A percentile compares a stretch with the other conserved stretches of the same genome.
Evolutionary conservation across 345 rosid genomes (phyloP).

Genomic region (Hibiscus tridactylites): DNA sequence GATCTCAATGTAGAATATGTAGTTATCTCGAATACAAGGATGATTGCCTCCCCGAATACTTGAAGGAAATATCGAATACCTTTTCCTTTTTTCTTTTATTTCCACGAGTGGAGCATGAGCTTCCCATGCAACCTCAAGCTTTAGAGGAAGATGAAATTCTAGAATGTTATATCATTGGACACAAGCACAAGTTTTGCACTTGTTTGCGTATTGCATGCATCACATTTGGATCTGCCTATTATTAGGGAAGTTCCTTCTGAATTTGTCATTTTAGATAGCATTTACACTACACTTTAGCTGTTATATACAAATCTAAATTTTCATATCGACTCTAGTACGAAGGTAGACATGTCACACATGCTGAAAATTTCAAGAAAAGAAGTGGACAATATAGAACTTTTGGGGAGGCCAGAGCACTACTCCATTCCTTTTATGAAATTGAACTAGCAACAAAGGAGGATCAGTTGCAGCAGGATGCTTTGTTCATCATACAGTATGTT

Average conservation of each 20-base stretch:
- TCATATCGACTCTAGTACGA: neutral
- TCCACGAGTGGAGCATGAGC: no score
- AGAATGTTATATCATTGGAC: neutral
- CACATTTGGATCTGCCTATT: no score
- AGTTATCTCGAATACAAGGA: neutral
- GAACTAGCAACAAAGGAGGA: no score
- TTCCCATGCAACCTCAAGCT: neutral
- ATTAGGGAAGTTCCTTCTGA: neutral
- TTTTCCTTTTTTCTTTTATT: no score
- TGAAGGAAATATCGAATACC: no score
- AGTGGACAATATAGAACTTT: neutral
- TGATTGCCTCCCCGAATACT: neutral
- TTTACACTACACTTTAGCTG: no score
- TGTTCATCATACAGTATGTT: neutral
- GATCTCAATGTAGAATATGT: neutral
- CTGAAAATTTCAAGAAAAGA: neutral
- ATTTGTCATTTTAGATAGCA: neutral
- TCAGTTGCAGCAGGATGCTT: neutral
- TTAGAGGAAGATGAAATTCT: neutral
- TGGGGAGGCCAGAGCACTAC: neutral
- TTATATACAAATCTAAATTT: no score
- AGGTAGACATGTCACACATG: neutral
- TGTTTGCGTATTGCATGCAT: neutral
- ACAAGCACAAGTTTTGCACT: neutral
- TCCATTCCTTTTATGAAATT: neutral